phyloP scores from a whole-genome alignment of 2,329 filamentous ascomycete species.

The Alternaria dauci region DNA sequence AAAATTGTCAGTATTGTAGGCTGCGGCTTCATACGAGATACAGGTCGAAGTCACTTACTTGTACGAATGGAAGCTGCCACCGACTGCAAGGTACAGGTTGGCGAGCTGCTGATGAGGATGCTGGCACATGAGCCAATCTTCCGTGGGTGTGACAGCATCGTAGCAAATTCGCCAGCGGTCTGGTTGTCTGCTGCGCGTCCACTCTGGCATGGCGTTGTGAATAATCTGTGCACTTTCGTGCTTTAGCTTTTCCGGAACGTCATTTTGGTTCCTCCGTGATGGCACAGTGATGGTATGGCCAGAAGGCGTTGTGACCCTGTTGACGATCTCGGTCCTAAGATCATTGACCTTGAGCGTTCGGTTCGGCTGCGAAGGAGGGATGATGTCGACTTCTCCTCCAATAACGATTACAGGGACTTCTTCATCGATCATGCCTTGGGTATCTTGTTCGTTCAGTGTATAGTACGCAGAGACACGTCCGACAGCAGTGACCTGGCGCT shows the following conservation, averaged over 20 bases:
- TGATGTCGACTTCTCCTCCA: slow-evolving; percentile 57
- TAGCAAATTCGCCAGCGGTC: slow-evolving; percentile 62
- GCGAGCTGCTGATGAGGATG: slow-evolving; percentile 59
- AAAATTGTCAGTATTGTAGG: neutral
- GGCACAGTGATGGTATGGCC: slow-evolving; percentile 64
- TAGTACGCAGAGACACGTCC: slow-evolving; percentile 68
- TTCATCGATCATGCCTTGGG: slow-evolving; percentile 54
- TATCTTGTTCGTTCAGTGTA: slow-evolving; percentile 60
- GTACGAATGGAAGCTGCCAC: slow-evolving; percentile 70
- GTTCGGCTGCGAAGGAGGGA: slow-evolving; percentile 59
- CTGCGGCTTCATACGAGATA: neutral
- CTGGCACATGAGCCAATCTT: slow-evolving; percentile 67
- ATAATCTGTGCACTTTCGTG: slow-evolving; percentile 51
- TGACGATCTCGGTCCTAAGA: slow-evolving; percentile 64
- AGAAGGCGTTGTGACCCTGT: slow-evolving; percentile 58
- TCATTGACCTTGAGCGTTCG: slow-evolving; percentile 68
- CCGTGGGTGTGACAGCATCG: slow-evolving; percentile 68
- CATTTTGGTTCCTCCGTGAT: slow-evolving; percentile 56
- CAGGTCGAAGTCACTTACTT: slow-evolving; percentile 49
- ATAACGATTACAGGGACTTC: slow-evolving; percentile 64
- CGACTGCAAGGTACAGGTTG: slow-evolving; percentile 68
- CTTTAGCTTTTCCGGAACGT: slow-evolving; percentile 54
- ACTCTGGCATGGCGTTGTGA: slow-evolving; percentile 40
- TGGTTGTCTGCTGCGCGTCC: slow-evolving; percentile 44
- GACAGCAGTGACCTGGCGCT: slow-evolving; percentile 65